Evolutionary conservation across 2,329 filamentous ascomycete genomes (phyloP).

Genomic region (Botrytis hyacinthi): DNA sequence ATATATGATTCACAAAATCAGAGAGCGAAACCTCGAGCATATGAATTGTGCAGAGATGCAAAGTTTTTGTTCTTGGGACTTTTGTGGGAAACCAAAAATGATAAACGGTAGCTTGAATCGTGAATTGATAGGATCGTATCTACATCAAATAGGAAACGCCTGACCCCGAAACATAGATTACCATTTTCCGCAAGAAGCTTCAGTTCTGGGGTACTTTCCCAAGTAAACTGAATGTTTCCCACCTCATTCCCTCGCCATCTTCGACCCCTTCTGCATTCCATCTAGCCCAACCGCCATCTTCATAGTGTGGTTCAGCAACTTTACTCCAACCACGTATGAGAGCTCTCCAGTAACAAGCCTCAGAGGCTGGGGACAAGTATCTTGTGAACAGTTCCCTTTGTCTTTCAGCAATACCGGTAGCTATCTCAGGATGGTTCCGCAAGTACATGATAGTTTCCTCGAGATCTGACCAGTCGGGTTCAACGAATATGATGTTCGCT

Average conservation of each 20-base stretch:
- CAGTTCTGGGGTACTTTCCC: constrained; percentile 20
- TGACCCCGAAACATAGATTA: no score
- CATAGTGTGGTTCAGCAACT: constrained; percentile 42
- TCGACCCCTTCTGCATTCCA: constrained; percentile 33
- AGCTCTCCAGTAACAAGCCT: constrained; percentile 53
- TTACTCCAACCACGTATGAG: constrained; percentile 48
- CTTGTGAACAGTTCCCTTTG: constrained; percentile 48
- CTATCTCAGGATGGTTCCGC: constrained; percentile 44
- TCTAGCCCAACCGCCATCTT: constrained; percentile 38
- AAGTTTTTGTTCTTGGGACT: background rate
- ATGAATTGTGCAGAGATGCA: background rate
- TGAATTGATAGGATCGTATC: background rate
- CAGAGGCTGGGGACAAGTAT: constrained; percentile 50
- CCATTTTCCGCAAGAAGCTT: background rate
- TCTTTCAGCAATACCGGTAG: constrained; percentile 47
- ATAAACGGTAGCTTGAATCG: background rate
- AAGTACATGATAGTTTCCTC: constrained; percentile 48
- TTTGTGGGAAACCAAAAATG: background rate
- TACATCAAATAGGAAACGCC: background rate
- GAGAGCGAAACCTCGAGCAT: background rate
- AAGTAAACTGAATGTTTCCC: constrained; percentile 34
- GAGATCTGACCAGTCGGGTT: constrained; percentile 52
- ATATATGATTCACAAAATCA: background rate
- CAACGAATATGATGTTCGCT: constrained; percentile 52
- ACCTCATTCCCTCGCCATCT: constrained; percentile 38